phyloP scores from a whole-genome alignment of 768 basidiomycete genomes.

The Amanita fuliginea region DNA sequence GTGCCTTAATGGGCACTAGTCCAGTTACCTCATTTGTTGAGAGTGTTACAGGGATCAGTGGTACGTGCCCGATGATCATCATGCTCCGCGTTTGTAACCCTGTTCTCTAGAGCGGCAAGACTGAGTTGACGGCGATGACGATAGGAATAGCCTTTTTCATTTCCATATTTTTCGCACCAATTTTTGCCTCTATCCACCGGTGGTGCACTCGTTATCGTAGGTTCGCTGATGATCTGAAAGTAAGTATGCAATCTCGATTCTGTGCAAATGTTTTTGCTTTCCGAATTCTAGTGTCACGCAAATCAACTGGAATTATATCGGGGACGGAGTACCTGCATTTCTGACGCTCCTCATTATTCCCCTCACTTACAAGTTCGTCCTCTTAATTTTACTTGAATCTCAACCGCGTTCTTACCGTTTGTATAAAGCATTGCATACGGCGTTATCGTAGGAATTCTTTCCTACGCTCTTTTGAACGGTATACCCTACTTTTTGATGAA shows the following conservation, averaged over 20 bases:
- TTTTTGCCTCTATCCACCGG: constrained; percentile 84
- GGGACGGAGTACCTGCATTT: constrained; percentile 80
- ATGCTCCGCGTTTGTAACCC: too few relatives aligned
- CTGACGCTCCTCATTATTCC: constrained; percentile 74
- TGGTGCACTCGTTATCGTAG: constrained; percentile 75
- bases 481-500: constrained; percentile 48
- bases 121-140: constrained; percentile 68
- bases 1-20: constrained; percentile 68
- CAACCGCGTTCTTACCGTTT: constrained; percentile 1
- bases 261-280: background rate
- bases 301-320: constrained; percentile 85
- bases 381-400: background rate
- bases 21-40: constrained; percentile 81
- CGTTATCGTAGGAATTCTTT: constrained; percentile 68
- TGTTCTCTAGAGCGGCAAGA: constrained; percentile 70
- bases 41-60: constrained; percentile 73
- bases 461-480: constrained; percentile 67
- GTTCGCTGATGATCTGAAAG: constrained; percentile 86
- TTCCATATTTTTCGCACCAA: constrained; percentile 79
- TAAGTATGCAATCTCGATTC: constrained; percentile 16
- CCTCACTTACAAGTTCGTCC: constrained; percentile 59
- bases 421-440: constrained; percentile 71
- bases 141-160: constrained; percentile 72
- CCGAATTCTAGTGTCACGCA: constrained; percentile 47
- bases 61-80: constrained; percentile 20